These are phyloP conservation scores for Ceratocystis eucalypticola DNA, from an alignment of 2,329 filamentous ascomycete genomes.

Conservation along the genomic window DNA sequence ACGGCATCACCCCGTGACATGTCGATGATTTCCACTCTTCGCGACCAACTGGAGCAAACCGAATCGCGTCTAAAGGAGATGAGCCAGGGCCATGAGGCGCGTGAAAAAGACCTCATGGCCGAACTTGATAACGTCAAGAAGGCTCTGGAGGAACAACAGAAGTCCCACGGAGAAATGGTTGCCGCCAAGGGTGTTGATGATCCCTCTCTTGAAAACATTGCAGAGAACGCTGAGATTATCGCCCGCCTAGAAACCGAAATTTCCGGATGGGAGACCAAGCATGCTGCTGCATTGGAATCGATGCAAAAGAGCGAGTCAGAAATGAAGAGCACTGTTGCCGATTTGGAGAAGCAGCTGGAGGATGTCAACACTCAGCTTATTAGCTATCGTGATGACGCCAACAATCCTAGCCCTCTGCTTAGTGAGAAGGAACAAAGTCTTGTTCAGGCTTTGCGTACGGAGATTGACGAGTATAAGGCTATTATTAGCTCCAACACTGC, in stretches of 20 bases:
- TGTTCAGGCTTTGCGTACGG: constrained; percentile 49
- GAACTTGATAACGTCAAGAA: constrained; percentile 45
- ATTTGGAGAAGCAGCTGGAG: constrained; percentile 51
- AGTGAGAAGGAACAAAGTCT: constrained; percentile 44
- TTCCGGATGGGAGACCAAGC: constrained; percentile 60
- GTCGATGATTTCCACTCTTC: constrained; percentile 73
- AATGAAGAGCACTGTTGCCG: constrained; percentile 56
- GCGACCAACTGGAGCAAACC: constrained; percentile 75
- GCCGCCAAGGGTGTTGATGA: background rate
- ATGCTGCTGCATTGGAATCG: constrained; percentile 53
- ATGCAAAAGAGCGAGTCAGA: constrained; percentile 60
- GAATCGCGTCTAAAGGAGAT: constrained; percentile 66
- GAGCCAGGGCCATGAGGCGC: constrained; percentile 55
- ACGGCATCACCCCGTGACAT: constrained; percentile 78
- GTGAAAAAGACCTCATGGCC: constrained; percentile 59
- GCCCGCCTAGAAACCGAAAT: constrained; percentile 57
- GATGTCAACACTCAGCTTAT: constrained; percentile 40
- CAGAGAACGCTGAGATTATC: constrained; percentile 29
- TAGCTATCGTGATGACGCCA: constrained; percentile 32
- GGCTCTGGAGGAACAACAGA: constrained; percentile 17
- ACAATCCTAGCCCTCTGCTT: constrained; percentile 28
- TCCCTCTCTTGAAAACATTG: constrained; percentile 12
- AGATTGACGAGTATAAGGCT: constrained; percentile 70
- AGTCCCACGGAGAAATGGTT: constrained; percentile 4
- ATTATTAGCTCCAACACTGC: constrained; percentile 54